phyloP scores from a whole-genome alignment of 192 early-diverging fungal species.

The Dissophora globulifera region DNA sequence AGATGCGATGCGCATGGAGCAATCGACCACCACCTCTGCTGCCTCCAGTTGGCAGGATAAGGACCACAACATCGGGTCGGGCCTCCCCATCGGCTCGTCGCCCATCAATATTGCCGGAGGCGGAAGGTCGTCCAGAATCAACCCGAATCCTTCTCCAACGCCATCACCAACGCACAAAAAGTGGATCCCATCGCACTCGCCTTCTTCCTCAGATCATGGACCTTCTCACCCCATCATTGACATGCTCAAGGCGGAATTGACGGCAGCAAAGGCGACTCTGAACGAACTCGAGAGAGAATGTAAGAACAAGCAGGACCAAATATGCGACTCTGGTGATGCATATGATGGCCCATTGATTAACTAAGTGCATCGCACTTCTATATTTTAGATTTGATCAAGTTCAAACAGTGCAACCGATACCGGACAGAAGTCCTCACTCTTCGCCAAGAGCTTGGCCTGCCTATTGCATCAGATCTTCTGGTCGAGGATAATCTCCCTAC shows the following conservation, averaged over 20 bases:
- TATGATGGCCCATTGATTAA: no score
- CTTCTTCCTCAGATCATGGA: constrained; percentile 42
- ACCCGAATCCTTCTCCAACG: constrained; percentile 45
- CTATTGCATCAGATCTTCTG: constrained; percentile 36
- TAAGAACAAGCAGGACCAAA: no score
- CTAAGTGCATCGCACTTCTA: not conserved
- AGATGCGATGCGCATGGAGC: constrained; percentile 63
- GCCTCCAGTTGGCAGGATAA: constrained; percentile 54
- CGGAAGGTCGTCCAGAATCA: constrained; percentile 34
- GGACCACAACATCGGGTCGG: constrained; percentile 25
- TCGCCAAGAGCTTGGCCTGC: constrained; percentile 43
- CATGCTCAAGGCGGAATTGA: constrained; percentile 52
- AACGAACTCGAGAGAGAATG: constrained; percentile 57
- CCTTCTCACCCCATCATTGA: constrained; percentile 51
- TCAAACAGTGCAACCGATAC: constrained; percentile 43
- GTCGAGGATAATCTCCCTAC: constrained; percentile 37
- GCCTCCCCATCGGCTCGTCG: constrained; percentile 45
- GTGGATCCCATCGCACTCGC: constrained; percentile 50
- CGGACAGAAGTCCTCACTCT: constrained; percentile 41
- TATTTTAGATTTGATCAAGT: constrained; percentile 43
- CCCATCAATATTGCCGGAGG: constrained; percentile 51
- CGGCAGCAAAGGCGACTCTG: constrained; percentile 40
- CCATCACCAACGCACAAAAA: constrained; percentile 51
- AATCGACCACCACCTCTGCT: constrained; percentile 34
- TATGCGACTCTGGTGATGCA: no score